A percentile compares a stretch with the other conserved stretches of the same genome.
phyloP scores from a whole-genome alignment of 2,329 filamentous ascomycete genomes.

The Colletotrichum orbiculare region DNA sequence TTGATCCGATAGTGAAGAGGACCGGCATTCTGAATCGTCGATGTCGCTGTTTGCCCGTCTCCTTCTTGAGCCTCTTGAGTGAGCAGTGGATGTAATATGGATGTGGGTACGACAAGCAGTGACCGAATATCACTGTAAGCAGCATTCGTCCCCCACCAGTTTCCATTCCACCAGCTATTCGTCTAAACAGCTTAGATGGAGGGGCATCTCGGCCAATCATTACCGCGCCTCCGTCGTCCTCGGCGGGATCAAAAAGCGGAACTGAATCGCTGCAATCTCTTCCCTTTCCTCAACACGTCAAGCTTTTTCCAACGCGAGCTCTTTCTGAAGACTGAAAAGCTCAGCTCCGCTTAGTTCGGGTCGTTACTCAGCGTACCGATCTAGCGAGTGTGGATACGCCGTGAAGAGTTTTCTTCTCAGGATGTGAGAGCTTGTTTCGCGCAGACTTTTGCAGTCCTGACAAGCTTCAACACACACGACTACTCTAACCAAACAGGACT shows the following conservation, averaged over 20 bases:
- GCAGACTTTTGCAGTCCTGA: constrained; percentile 32
- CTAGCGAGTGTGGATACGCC: background rate
- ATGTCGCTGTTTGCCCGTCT: background rate
- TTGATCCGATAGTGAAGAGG: constrained; percentile 79
- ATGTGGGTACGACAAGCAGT: background rate
- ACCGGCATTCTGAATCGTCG: constrained; percentile 53
- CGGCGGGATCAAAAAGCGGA: constrained; percentile 35
- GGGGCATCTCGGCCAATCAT: constrained; percentile 34
- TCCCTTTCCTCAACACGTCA: constrained; percentile 10
- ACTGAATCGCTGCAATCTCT: constrained; percentile 7
- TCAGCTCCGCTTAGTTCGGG: background rate
- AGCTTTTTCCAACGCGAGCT: background rate
- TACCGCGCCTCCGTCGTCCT: constrained; percentile 28
- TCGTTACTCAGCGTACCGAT: constrained; percentile 11
- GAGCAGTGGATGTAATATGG: background rate
- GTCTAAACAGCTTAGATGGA: constrained; percentile 24
- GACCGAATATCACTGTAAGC: constrained; percentile 20
- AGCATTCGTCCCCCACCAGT: constrained; percentile 33
- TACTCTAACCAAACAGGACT: constrained; percentile 5
- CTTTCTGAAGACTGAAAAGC: background rate
- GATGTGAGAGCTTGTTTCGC: constrained; percentile 36
- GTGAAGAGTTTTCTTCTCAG: constrained; percentile 26
- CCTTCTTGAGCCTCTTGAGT: background rate
- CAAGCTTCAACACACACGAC: background rate
- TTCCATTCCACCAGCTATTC: constrained; percentile 11